phyloP scores from a whole-genome alignment of 257 asterid species.

The Ophiorrhiza pumila region DNA sequence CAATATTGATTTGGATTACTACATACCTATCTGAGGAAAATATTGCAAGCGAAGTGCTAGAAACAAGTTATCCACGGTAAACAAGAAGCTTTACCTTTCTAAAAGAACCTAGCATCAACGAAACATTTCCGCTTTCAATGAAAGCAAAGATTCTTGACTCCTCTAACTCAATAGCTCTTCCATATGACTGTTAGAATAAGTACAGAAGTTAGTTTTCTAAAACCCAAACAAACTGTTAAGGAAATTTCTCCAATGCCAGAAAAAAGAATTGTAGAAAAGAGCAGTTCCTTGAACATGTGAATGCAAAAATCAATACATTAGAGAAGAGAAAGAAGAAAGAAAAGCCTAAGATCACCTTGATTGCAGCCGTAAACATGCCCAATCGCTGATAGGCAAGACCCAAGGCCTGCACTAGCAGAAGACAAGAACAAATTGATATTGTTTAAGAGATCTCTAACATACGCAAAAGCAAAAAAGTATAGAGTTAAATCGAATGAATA shows the following conservation, averaged over 20 bases:
- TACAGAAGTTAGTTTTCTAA: slow-evolving; percentile 22
- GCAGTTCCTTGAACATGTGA: background rate
- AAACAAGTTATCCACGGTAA: background rate
- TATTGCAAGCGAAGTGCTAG: slow-evolving; percentile 8
- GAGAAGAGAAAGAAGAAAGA: slow-evolving; percentile 3
- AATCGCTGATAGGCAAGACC: slow-evolving; percentile 89
- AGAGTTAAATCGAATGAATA: background rate
- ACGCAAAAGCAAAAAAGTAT: background rate
- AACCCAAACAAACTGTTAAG: slow-evolving; percentile 9
- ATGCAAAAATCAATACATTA: background rate
- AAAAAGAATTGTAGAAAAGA: background rate
- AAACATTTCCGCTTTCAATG: slow-evolving; percentile 89
- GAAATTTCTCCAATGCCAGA: slow-evolving; percentile 4
- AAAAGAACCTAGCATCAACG: slow-evolving; percentile 77
- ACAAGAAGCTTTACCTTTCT: slow-evolving; percentile 52
- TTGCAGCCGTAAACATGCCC: slow-evolving; percentile 99
- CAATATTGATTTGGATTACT: background rate
- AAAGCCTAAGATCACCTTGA: slow-evolving; percentile 51
- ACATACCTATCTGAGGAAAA: background rate
- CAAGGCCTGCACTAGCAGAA: slow-evolving; percentile 49
- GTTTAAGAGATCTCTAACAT: background rate
- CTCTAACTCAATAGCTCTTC: slow-evolving; percentile 87
- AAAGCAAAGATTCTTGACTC: slow-evolving; percentile 76
- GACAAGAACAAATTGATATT: slow-evolving; percentile 11
- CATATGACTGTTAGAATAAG: slow-evolving; percentile 65